phyloP scores from a whole-genome alignment of 139 green algal genomes.

The Chlamydomonas eustigma region DNA sequence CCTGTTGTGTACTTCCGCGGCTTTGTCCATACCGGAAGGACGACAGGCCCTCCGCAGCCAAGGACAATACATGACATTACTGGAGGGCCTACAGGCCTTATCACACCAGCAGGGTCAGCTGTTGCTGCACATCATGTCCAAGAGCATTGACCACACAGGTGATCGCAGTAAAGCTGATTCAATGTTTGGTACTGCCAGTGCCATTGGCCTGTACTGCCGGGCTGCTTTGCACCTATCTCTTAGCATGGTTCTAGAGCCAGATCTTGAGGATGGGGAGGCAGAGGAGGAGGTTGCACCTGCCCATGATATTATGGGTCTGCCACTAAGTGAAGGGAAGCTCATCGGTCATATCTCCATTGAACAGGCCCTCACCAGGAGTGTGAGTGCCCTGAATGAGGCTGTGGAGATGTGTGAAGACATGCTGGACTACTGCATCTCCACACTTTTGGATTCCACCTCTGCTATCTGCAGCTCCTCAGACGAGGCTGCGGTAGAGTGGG shows the following conservation, averaged over 20 bases:
- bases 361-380: neutral
- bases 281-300: neutral
- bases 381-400: constrained; percentile 6
- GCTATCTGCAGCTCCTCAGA: no score
- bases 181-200: neutral
- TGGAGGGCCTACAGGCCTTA: constrained; percentile 24
- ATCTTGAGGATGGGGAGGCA: neutral
- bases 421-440: neutral
- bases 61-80: constrained; percentile 10
- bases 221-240: constrained; percentile 31
- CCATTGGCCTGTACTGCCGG: constrained; percentile 25
- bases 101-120: constrained; percentile 12
- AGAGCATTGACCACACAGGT: neutral
- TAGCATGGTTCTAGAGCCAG: neutral
- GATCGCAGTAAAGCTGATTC: neutral
- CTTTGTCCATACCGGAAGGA: constrained; percentile 12
- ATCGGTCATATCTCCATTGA: neutral
- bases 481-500: neutral
- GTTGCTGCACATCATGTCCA: neutral
- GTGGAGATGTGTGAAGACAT: constrained; percentile 25
- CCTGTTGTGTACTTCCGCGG: neutral
- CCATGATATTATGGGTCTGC: neutral
- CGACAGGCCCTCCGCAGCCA: constrained; percentile 23
- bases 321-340: neutral
- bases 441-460: no score